phyloP scores from a whole-genome alignment of 2,329 filamentous ascomycete genomes.

The Pyrenophora teres region DNA sequence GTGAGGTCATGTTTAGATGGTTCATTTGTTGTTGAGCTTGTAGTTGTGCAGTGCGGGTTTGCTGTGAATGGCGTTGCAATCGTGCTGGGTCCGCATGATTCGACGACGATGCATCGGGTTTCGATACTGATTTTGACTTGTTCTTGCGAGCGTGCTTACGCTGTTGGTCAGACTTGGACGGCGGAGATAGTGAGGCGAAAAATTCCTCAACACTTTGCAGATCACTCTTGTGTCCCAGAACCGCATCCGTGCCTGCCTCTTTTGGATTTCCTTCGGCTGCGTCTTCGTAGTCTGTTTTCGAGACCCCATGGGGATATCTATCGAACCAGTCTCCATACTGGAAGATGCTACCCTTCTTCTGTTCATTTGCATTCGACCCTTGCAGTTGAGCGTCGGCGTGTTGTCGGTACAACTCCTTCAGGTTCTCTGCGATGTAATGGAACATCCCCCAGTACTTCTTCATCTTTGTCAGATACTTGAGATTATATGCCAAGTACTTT shows the following conservation, averaged over 20 bases:
- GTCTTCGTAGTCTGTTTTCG: conserved; percentile 80
- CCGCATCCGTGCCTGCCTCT: conserved; percentile 82
- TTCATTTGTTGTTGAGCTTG: conserved; percentile 40
- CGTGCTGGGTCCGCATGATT: conserved; percentile 34
- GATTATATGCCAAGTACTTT: conserved; percentile 81
- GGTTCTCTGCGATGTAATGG: conserved; percentile 91
- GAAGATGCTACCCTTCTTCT: conserved; percentile 65
- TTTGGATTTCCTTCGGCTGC: conserved; percentile 69
- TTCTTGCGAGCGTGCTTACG: conserved; percentile 57
- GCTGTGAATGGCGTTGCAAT: conserved; percentile 28
- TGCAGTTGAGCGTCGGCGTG: conserved; percentile 80
- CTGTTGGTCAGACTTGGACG: conserved; percentile 52
- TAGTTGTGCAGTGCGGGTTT: conserved; percentile 29
- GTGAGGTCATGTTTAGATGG: conserved; percentile 38
- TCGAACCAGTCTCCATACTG: conserved; percentile 99
- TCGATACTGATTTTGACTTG: conserved; percentile 45
- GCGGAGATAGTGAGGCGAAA: conserved; percentile 78
- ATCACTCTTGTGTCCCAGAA: conserved; percentile 85
- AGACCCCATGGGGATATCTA: conserved; percentile 89
- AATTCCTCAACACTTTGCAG: conserved; percentile 95
- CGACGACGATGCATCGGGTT: conserved; percentile 27
- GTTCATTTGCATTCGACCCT: conserved; percentile 56
- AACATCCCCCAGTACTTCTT: conserved; percentile 99
- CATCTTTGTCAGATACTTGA: conserved; percentile 91
- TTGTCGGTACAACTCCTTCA: conserved; percentile 84